phyloP scores from a whole-genome alignment of 768 basidiomycete genomes.

The Lactarius trivialis region DNA sequence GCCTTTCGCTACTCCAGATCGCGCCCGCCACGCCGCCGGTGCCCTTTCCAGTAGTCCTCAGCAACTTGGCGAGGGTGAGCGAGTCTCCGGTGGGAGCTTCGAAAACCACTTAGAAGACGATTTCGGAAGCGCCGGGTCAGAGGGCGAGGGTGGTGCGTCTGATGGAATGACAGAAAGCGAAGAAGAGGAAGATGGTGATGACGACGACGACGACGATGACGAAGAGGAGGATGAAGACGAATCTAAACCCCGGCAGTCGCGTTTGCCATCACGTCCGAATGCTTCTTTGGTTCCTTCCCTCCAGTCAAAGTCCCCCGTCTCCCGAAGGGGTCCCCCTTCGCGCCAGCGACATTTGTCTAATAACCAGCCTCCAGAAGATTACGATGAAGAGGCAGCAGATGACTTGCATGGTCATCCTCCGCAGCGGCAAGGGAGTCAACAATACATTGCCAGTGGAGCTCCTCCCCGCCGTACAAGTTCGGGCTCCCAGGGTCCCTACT shows the following conservation, averaged over 20 bases:
- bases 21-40: not conserved
- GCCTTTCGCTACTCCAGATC: not conserved
- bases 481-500: slow-evolving; percentile 1
- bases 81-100: not conserved
- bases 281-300: not conserved
- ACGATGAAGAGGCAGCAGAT: slow-evolving; percentile 4
- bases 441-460: slow-evolving; percentile 5
- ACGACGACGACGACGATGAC: slow-evolving; percentile 1
- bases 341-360: slow-evolving; percentile 13
- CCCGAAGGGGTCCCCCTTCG: slow-evolving; percentile 6
- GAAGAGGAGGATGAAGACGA: not conserved
- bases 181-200: slow-evolving; percentile 9
- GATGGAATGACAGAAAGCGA: not conserved
- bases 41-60: slow-evolving; percentile 5
- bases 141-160: not conserved
- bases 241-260: slow-evolving; percentile 7
- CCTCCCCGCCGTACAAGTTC: slow-evolving; percentile 13
- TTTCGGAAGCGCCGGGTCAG: not conserved
- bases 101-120: not conserved
- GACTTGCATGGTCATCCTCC: not conserved
- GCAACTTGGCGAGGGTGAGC: slow-evolving; percentile 3
- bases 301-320: slow-evolving; percentile 10
- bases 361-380: not conserved
- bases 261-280: slow-evolving; percentile 5
- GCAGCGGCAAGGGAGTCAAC: not conserved